A percentile compares a stretch with the other conserved stretches of the same genome.
These are phyloP conservation scores for Alternaria tenuissima DNA, from an alignment of 2,329 filamentous ascomycete genomes.

Conservation along the genomic window DNA sequence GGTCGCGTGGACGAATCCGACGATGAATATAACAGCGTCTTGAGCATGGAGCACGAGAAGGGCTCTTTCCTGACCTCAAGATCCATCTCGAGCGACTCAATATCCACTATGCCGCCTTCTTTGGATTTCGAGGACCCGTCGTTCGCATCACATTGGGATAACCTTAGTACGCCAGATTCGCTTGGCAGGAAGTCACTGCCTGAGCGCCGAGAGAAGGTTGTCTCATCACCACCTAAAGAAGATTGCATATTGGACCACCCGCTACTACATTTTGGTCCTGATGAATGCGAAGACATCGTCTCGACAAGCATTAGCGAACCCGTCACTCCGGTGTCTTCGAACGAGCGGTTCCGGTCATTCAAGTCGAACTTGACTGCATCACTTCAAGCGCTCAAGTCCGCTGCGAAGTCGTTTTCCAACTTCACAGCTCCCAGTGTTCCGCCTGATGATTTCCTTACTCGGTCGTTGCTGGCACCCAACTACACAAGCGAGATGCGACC, in stretches of 20 bases:
- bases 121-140: constrained; percentile 58
- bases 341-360: constrained; percentile 59
- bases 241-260: constrained; percentile 67
- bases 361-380: constrained; percentile 71
- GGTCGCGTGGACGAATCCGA: constrained; percentile 61
- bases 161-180: constrained; percentile 46
- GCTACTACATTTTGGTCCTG: constrained; percentile 55
- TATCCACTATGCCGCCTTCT: constrained; percentile 59
- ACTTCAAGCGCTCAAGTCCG: constrained; percentile 67
- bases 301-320: constrained; percentile 41
- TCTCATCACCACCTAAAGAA: constrained; percentile 59
- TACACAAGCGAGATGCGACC: constrained; percentile 69
- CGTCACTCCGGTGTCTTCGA: constrained; percentile 32
- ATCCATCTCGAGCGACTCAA: constrained; percentile 66
- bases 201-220: constrained; percentile 55
- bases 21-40: constrained; percentile 51
- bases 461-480: constrained; percentile 65
- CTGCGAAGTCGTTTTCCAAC: constrained; percentile 68
- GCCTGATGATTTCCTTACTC: constrained; percentile 67
- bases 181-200: constrained; percentile 35
- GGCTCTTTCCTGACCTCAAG: constrained; percentile 48
- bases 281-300: constrained; percentile 45
- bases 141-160: constrained; percentile 53
- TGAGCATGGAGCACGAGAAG: constrained; percentile 57
- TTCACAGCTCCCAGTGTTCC: constrained; percentile 62